A percentile compares a stretch with the other conserved stretches of the same genome.
Conservation (phyloP, 1,139 yeast species). For the Yamadazyma sp. region DNA sequence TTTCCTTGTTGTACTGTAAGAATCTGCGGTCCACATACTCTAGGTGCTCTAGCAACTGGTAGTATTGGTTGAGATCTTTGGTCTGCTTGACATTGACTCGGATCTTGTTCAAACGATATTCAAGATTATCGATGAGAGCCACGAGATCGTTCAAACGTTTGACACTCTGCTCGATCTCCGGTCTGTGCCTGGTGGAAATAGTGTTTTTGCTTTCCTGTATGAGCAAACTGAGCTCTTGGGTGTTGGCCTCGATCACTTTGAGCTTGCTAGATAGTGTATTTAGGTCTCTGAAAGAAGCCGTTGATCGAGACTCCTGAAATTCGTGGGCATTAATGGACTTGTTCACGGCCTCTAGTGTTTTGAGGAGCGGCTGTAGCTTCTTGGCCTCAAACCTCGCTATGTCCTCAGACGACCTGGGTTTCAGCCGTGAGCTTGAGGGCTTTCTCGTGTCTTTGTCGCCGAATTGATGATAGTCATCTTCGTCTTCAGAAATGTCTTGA, state of each 20-base stretch:
- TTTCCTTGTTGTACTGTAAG: slow-evolving; percentile 24
- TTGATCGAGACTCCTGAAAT: neutral
- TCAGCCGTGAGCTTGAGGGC: too few relatives aligned
- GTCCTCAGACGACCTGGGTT: too few relatives aligned
- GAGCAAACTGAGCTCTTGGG: slow-evolving; percentile 10
- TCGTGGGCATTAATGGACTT: slow-evolving; percentile 6
- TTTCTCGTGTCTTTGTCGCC: too few relatives aligned
- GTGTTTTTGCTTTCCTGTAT: slow-evolving; percentile 6
- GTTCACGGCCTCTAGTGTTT: slow-evolving; percentile 15
- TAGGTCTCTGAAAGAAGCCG: slow-evolving; percentile 6
- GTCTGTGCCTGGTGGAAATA: slow-evolving; percentile 23
- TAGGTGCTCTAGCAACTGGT: slow-evolving; percentile 31
- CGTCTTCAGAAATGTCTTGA: slow-evolving; percentile 6
- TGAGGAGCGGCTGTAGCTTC: slow-evolving; percentile 12
- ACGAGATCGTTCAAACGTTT: slow-evolving; percentile 28
- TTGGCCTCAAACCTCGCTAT: neutral
- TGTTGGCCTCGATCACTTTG: slow-evolving; percentile 7
- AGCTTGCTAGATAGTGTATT: slow-evolving; percentile 10
- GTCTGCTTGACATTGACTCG: slow-evolving; percentile 26
- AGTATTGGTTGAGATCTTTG: slow-evolving; percentile 27
- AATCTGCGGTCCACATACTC: slow-evolving; percentile 33
- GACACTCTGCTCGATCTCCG: slow-evolving; percentile 30
- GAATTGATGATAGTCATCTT: slow-evolving; percentile 6
- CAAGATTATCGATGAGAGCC: slow-evolving; percentile 27
- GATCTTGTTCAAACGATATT: slow-evolving; percentile 26